Evolutionary conservation across 2,329 filamentous ascomycete genomes (phyloP).

Genomic region (Volutella citrinella): DNA sequence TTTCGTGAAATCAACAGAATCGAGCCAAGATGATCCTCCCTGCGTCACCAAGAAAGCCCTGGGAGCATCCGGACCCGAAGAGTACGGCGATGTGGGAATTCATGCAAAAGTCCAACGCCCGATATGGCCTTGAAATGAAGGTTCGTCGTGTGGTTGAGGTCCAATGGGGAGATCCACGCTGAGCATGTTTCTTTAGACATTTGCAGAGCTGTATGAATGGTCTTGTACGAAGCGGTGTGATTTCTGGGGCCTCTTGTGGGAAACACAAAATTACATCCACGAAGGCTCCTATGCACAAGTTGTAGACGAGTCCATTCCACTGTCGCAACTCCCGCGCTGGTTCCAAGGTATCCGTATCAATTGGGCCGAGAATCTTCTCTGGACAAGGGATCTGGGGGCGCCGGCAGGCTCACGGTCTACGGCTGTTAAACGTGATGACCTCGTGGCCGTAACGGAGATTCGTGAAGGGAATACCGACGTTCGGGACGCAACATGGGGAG

Average conservation of each 20-base stretch:
- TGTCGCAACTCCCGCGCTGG: constrained; percentile 73
- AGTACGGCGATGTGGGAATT: constrained; percentile 65
- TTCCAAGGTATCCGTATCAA: constrained; percentile 73
- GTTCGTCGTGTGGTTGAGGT: constrained; percentile 39
- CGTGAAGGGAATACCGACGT: constrained; percentile 61
- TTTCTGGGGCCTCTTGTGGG: constrained; percentile 66
- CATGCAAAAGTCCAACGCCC: constrained; percentile 62
- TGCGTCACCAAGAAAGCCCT: constrained; percentile 58
- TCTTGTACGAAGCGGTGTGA: constrained; percentile 58
- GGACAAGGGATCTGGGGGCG: constrained; percentile 43
- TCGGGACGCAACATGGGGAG: constrained; percentile 62
- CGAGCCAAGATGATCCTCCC: constrained; percentile 35
- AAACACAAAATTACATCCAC: constrained; percentile 58
- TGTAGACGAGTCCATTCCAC: constrained; percentile 67
- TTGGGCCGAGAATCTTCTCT: constrained; percentile 79
- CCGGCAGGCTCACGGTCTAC: constrained; percentile 46
- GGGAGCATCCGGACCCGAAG: constrained; percentile 62
- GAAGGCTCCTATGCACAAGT: constrained; percentile 56
- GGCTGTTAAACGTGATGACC: constrained; percentile 65
- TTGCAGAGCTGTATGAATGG: constrained; percentile 67
- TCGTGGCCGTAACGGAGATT: constrained; percentile 69
- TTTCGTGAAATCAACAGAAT: too few relatives aligned
- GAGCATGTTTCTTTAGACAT: too few relatives aligned
- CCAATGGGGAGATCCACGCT: too few relatives aligned
- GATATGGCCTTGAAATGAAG: constrained; percentile 53